Evolutionary conservation across 2,329 filamentous ascomycete species (phyloP).

Genomic region (Fonsecaea nubica): DNA sequence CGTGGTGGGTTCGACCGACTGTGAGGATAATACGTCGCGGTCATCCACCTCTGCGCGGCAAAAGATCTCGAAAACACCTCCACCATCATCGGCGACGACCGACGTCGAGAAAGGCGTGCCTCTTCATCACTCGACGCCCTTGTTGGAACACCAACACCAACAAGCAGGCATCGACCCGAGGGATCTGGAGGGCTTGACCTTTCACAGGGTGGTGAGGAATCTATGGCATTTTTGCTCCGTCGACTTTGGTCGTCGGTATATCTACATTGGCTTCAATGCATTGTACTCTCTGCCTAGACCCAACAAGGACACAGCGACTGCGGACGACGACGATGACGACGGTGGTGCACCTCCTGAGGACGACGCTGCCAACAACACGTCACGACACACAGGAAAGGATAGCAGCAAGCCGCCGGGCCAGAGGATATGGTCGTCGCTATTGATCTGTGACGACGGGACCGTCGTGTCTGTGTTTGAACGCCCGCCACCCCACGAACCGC

Average conservation of each 20-base stretch:
- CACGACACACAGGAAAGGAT: neutral
- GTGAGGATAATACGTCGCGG: neutral
- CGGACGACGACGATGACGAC: neutral
- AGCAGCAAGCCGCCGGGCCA: constrained; percentile 27
- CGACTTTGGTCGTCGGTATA: constrained; percentile 62
- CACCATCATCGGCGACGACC: neutral
- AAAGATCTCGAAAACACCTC: neutral
- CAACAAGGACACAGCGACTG: constrained; percentile 44
- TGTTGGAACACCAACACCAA: constrained; percentile 8
- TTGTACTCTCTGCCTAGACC: constrained; percentile 55
- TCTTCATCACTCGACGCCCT: neutral
- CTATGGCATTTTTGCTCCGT: constrained; percentile 79
- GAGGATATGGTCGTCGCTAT: constrained; percentile 66
- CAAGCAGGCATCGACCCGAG: neutral
- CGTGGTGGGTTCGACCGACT: neutral
- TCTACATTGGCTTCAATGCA: constrained; percentile 36
- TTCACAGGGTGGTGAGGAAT: constrained; percentile 65
- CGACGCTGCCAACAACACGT: neutral
- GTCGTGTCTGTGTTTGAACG: constrained; percentile 55
- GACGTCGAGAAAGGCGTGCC: constrained; percentile 27
- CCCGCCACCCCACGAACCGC: constrained; percentile 43
- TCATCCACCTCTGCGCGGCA: neutral
- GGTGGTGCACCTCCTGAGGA: neutral
- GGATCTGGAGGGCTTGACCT: constrained; percentile 17
- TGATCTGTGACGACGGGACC: constrained; percentile 44